phyloP scores from a whole-genome alignment of 2,329 filamentous ascomycete genomes.

The Fusarium torulosum region DNA sequence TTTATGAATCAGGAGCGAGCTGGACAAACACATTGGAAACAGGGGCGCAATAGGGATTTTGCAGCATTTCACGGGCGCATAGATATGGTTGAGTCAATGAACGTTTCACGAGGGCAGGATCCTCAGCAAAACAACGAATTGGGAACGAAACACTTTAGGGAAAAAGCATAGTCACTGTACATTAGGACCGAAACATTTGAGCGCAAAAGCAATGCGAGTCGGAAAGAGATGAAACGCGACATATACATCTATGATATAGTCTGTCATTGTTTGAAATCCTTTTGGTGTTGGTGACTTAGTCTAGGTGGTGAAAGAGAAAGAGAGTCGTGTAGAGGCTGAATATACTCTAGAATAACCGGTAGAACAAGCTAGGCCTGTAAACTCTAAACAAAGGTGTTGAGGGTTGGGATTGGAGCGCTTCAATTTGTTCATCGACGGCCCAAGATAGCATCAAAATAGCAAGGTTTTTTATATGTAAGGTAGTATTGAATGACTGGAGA shows the following conservation, averaged over 20 bases:
- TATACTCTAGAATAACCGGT: background rate
- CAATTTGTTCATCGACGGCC: conserved; percentile 16
- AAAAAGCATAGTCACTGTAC: conserved; percentile 33
- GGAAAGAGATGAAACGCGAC: conserved; percentile 15
- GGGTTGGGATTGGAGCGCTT: conserved; percentile 40
- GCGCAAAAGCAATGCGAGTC: conserved; percentile 4
- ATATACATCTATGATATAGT: background rate
- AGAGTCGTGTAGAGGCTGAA: too few species aligned
- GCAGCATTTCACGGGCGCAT: conserved; percentile 42
- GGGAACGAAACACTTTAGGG: conserved; percentile 21
- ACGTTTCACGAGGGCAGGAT: conserved; percentile 34
- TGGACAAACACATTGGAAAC: conserved; percentile 1
- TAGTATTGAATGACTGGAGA: too few species aligned
- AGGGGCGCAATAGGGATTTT: conserved; percentile 30
- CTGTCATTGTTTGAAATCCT: background rate
- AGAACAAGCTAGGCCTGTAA: conserved; percentile 8
- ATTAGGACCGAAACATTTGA: conserved; percentile 19
- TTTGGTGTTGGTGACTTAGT: background rate
- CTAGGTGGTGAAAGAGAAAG: background rate
- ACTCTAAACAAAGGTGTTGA: conserved; percentile 6
- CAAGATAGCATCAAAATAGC: background rate
- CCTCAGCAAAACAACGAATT: conserved; percentile 24
- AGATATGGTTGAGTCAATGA: conserved; percentile 14
- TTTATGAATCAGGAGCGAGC: conserved; percentile 7
- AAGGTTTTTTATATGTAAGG: background rate